These are phyloP conservation scores for Apiotrichum gracile DNA, from an alignment of 1,284 basidiomycete genomes.

Conservation along the genomic window DNA sequence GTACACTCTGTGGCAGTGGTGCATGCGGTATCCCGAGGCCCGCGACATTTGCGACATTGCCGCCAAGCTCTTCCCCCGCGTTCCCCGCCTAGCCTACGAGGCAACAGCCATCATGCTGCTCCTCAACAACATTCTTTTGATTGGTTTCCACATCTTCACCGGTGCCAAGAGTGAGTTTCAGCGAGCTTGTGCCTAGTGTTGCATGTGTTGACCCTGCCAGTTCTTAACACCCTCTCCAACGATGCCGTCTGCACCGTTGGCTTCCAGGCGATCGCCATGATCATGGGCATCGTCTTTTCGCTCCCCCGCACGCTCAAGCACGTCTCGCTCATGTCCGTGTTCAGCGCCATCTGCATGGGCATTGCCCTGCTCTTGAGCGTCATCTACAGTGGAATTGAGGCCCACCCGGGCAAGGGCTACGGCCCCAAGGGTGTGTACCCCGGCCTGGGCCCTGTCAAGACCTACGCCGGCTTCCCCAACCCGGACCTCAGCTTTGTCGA, in stretches of 20 bases:
- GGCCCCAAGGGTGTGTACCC: conserved; percentile 34
- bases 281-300: conserved; percentile 50
- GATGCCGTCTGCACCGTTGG: conserved; percentile 56
- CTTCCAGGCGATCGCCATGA: conserved; percentile 53
- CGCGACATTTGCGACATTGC: conserved; percentile 64
- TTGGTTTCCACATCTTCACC: conserved; percentile 47
- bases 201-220: conserved; percentile 7
- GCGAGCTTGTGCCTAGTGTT: conserved; percentile 1
- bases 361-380: conserved; percentile 56
- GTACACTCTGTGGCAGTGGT: conserved; percentile 50
- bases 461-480: conserved; percentile 32
- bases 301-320: conserved; percentile 56
- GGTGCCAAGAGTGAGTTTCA: conserved; percentile 35
- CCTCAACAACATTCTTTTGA: conserved; percentile 42
- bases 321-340: conserved; percentile 46
- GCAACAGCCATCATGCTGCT: conserved; percentile 34
- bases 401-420: conserved; percentile 36
- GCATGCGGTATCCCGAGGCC: conserved; percentile 56
- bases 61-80: conserved; percentile 47
- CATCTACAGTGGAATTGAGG: conserved; percentile 55
- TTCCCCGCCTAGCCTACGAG: conserved; percentile 38
- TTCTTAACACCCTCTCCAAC: conserved; percentile 58
- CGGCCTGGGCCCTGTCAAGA: conserved; percentile 28
- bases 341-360: conserved; percentile 54
- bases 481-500: conserved; percentile 55